Conservation (phyloP, 441 rosid species). For the Populus tomentosa region DNA sequence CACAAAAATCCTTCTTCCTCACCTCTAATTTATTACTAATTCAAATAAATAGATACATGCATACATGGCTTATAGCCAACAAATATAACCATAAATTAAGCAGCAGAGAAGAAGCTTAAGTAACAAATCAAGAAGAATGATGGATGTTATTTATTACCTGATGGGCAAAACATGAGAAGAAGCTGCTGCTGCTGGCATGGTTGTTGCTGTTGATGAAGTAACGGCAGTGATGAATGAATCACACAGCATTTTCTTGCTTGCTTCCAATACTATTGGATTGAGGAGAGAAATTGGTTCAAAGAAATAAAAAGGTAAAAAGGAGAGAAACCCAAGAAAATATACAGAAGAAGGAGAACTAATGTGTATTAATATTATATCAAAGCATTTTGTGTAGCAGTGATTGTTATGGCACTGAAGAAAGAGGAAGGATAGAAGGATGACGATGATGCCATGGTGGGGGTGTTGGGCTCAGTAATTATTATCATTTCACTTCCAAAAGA, state of each 20-base stretch:
- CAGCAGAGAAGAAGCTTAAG: background rate
- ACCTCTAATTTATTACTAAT: conserved; percentile 21
- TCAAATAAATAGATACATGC: background rate
- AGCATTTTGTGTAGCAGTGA: background rate
- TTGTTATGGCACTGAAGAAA: background rate
- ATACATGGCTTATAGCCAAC: background rate
- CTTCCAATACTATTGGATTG: background rate
- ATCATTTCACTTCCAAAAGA: background rate
- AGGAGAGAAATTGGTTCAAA: background rate
- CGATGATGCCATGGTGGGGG: background rate
- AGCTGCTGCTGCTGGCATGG: background rate
- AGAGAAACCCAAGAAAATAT: background rate
- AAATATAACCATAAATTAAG: background rate
- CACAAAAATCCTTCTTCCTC: conserved; percentile 35
- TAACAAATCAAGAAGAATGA: background rate
- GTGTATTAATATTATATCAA: background rate
- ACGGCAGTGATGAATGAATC: background rate
- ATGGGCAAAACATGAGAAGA: background rate
- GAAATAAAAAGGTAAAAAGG: background rate
- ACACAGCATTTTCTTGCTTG: background rate
- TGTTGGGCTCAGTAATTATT: background rate
- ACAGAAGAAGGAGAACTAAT: background rate
- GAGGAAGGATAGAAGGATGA: background rate
- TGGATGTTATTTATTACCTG: background rate
- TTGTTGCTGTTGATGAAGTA: background rate